Base-by-base conservation (phyloP, 306 rosid species). In the Potentilla sterilis region DNA sequence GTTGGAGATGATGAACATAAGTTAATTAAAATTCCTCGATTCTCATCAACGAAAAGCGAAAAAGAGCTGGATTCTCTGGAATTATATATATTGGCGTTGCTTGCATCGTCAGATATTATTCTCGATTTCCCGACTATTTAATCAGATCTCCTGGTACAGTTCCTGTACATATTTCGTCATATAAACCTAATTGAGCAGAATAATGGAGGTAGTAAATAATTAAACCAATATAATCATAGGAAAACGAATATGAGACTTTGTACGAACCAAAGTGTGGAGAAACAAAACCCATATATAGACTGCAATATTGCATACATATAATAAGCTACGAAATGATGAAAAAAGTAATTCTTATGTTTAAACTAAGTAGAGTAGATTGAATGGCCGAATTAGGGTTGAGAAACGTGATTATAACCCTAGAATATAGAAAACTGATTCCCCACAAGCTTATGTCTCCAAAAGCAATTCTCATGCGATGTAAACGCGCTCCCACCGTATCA, bases 341-440 rank as follows among this genome's bases (percentile, higher is more conserved):
- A 52, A 19, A 57, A 57, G 63, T 22, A 52, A 2, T 18, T 18
- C 22, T 9, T 21, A 51, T 16, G 55, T 8, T 21, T 21, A 13
- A 24, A 13, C 19, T 1, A 1, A 59, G 38, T 59, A 59, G 38
- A 59, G 66, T 28, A 59, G 66, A 63, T 64, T 15, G 43, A 24
- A 58, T 71, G 51, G 84, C 63, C 84, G 84, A 88, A 83, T 86
- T 61, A 75, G 81, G 38, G 82, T 64, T 65, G 72, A 47, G 86
- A 83, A 79, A 79, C 78, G 88, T 88, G 90, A 72, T 34, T 4
- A 49, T 74, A 87, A 80, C 67, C 73, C 35, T 74, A 69, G 54
- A 34, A 24, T 43, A 58, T 83, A 71, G 77, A 83, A 83, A 77
- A 75, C 65, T 77, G 83, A 87, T 83, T 82, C 87, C 79, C 93